Evolutionary conservation across 2,329 filamentous ascomycete species (phyloP).

Genomic region (Penicillium sp.): DNA sequence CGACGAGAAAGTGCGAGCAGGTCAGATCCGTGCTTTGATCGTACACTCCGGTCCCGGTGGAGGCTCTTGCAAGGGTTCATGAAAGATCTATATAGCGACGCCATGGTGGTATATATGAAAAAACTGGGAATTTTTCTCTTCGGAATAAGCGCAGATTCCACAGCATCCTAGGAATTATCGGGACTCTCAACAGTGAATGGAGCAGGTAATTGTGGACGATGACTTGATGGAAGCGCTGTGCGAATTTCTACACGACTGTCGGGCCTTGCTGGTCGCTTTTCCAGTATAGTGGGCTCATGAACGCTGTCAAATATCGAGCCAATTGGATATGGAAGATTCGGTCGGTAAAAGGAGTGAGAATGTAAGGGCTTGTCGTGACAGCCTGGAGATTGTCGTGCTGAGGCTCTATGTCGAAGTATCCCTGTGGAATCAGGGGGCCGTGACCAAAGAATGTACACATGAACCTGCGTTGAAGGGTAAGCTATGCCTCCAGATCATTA

Average conservation of each 20-base stretch:
- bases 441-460: constrained; percentile 16
- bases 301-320: constrained; percentile 14
- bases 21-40: constrained; percentile 5
- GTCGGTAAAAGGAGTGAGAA: constrained; percentile 18
- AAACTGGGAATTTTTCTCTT: constrained; percentile 13
- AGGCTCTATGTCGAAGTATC: constrained; percentile 17
- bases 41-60: constrained; percentile 2
- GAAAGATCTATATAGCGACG: constrained; percentile 15
- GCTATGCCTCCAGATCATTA: not conserved
- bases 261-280: constrained; percentile 10
- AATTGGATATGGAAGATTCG: constrained; percentile 17
- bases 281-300: constrained; percentile 19
- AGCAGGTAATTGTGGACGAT: constrained; percentile 13
- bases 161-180: constrained; percentile 11
- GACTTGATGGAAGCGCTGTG: constrained; percentile 15
- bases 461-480: constrained; percentile 1
- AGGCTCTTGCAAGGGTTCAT: constrained; percentile 15
- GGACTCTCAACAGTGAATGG: constrained; percentile 11
- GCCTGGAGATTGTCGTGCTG: constrained; percentile 13
- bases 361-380: constrained; percentile 6
- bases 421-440: constrained; percentile 20
- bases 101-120: constrained; percentile 9
- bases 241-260: constrained; percentile 12
- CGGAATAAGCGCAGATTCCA: constrained; percentile 1
- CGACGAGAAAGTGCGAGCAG: constrained; percentile 15